Conservation (phyloP, 176 grass and related monocot genomes). For the Oryza australiensis region DNA sequence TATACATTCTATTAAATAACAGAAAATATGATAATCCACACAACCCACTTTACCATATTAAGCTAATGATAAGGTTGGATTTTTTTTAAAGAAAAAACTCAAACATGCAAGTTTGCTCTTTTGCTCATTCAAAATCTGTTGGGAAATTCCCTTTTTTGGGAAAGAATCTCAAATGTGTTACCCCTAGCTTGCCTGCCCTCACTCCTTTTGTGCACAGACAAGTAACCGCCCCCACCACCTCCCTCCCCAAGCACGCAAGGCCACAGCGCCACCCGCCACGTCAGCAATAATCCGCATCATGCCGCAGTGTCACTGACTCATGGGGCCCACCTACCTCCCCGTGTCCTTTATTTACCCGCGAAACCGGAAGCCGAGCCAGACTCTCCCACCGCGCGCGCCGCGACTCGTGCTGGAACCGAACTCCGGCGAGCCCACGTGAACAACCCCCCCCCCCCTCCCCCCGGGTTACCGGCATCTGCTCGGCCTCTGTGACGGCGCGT, state of each 20-base stretch:
- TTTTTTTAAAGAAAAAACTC: not conserved
- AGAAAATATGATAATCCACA: not conserved
- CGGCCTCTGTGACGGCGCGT: not conserved
- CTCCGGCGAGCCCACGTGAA: not conserved
- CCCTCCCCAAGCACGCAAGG: not conserved
- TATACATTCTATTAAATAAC: too few species aligned
- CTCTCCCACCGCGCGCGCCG: not conserved
- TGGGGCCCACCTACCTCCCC: not conserved
- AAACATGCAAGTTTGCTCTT: not conserved
- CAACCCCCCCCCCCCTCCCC: not conserved
- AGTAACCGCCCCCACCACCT: not conserved
- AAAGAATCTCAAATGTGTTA: not conserved
- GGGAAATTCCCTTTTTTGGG: not conserved
- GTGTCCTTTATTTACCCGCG: conserved; percentile 37
- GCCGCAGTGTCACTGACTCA: not conserved
- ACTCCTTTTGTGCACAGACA: not conserved
- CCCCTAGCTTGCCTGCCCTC: not conserved
- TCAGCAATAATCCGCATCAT: conserved; percentile 3
- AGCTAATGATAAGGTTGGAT: not conserved
- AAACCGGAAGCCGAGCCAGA: conserved; percentile 20
- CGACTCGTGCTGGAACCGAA: not conserved
- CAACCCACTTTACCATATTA: not conserved
- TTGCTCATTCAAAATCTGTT: not conserved
- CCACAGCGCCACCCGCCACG: not conserved
- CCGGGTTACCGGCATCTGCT: not conserved